Evolutionary conservation across 1,284 basidiomycete genomes (phyloP).

Genomic region (Inonotus obliquus): DNA sequence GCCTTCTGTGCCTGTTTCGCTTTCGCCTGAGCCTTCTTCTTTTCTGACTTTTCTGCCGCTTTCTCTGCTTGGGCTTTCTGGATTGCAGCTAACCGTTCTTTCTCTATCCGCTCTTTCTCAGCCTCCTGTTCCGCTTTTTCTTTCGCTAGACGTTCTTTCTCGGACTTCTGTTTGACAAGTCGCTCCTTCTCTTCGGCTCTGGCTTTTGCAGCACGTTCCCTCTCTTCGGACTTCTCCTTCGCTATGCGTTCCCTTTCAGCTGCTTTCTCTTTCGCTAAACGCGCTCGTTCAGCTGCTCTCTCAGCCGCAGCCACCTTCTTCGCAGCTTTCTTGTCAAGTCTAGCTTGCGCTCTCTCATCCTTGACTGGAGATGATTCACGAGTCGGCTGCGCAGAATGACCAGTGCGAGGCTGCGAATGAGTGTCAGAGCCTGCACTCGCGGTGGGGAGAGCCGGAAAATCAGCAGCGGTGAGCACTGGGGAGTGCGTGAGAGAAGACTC

Average conservation of each 20-base stretch:
- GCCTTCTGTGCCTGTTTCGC: conserved; percentile 21
- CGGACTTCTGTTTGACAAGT: conserved; percentile 31
- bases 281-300: conserved; percentile 32
- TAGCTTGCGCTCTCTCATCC: conserved; percentile 31
- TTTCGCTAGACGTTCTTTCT: conserved; percentile 29
- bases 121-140: conserved; percentile 24
- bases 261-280: conserved; percentile 30
- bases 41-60: conserved; percentile 32
- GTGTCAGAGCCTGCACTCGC: conserved; percentile 25
- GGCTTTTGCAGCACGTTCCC: conserved; percentile 23
- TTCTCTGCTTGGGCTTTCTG: conserved; percentile 27
- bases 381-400: conserved; percentile 24
- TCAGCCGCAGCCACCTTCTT: conserved; percentile 27
- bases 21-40: conserved; percentile 26
- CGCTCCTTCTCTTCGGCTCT: conserved; percentile 35
- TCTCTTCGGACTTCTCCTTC: conserved; percentile 23
- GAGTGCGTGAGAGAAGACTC: conserved; percentile 43
- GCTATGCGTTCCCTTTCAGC: conserved; percentile 28
- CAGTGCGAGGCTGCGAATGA: conserved; percentile 27
- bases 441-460: conserved; percentile 62
- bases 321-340: conserved; percentile 34
- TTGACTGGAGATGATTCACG: conserved; percentile 26
- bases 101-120: conserved; percentile 26
- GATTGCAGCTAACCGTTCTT: conserved; percentile 22
- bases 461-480: conserved; percentile 53